Percentiles rank a stretch among this genome's conserved stretches.
Conservation (phyloP, 257 asterid genomes). For the Penstemon newberryi region DNA sequence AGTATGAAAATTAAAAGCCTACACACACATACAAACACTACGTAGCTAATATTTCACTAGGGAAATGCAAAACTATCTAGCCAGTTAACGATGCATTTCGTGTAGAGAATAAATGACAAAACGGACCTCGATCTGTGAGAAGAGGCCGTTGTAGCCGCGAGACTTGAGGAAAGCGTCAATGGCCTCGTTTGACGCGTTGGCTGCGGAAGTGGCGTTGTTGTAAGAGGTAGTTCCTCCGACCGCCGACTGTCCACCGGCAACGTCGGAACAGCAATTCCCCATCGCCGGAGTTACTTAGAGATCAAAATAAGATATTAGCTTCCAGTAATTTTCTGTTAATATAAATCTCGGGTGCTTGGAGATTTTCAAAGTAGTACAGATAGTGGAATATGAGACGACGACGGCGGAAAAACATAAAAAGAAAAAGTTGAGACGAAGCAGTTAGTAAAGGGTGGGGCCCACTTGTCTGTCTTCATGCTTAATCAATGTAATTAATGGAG, state of each 20-base stretch:
- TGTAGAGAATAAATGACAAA: not conserved
- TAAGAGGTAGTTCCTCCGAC: conserved; percentile 63
- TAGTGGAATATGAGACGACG: no score
- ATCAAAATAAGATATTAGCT: not conserved
- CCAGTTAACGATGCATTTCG: conserved; percentile 21
- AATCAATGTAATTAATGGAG: no score
- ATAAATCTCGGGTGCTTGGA: no score
- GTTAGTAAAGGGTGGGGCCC: no score
- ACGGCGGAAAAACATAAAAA: no score
- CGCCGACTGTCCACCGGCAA: conserved; percentile 73
- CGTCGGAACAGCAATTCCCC: conserved; percentile 98
- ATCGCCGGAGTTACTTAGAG: conserved; percentile 44
- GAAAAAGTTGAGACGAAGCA: no score
- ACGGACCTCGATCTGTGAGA: conserved; percentile 94
- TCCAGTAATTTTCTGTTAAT: no score
- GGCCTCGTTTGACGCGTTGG: conserved; percentile 67
- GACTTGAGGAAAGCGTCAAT: conserved; percentile 82
- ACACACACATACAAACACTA: conserved; percentile 1
- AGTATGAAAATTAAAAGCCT: conserved; percentile 28
- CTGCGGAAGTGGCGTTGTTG: conserved; percentile 36
- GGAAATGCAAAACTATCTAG: conserved; percentile 21
- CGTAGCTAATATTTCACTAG: not conserved
- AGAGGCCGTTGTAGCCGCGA: conserved; percentile 76
- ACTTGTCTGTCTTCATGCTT: no score
- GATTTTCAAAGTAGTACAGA: no score